These are phyloP conservation scores for Phylloporus rhodoxanthus DNA, from an alignment of 768 basidiomycete genomes.

Conservation along the genomic window DNA sequence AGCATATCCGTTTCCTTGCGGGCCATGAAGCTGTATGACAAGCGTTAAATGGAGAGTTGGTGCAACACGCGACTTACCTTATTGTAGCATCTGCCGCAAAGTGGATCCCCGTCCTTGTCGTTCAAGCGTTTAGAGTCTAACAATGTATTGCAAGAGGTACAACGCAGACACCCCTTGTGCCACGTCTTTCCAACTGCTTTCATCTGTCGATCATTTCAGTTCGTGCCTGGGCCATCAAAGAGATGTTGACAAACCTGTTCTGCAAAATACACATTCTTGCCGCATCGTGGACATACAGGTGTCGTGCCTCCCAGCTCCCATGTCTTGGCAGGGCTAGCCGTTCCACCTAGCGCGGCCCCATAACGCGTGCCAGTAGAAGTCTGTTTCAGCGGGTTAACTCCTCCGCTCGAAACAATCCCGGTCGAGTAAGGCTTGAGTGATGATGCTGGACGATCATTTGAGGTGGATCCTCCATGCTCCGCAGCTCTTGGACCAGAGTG, in stretches of 20 bases:
- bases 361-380: constrained; percentile 62
- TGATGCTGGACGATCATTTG: constrained; percentile 19
- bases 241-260: constrained; percentile 51
- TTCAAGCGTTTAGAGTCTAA: constrained; percentile 70
- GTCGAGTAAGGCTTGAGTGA: constrained; percentile 24
- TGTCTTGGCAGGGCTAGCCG: constrained; percentile 38
- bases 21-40: constrained; percentile 57
- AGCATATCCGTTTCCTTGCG: constrained; percentile 72
- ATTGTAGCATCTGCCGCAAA: constrained; percentile 67
- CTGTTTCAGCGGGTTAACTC: constrained; percentile 31
- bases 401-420: constrained; percentile 9
- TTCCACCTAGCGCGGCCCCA: constrained; percentile 47
- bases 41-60: background rate
- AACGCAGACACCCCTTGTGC: constrained; percentile 75
- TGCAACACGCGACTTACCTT: constrained; percentile 38
- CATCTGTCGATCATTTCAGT: constrained; percentile 39
- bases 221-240: background rate
- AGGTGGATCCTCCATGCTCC: background rate
- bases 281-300: constrained; percentile 63
- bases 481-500: constrained; percentile 4
- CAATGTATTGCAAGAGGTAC: constrained; percentile 58
- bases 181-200: constrained; percentile 78
- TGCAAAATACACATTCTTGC: constrained; percentile 78
- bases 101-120: constrained; percentile 69
- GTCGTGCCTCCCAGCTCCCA: constrained; percentile 49